A percentile compares a stretch with the other conserved stretches of the same genome.
Evolutionary conservation across 2,329 filamentous ascomycete genomes (phyloP).

Genomic region (Diaporthe eres): DNA sequence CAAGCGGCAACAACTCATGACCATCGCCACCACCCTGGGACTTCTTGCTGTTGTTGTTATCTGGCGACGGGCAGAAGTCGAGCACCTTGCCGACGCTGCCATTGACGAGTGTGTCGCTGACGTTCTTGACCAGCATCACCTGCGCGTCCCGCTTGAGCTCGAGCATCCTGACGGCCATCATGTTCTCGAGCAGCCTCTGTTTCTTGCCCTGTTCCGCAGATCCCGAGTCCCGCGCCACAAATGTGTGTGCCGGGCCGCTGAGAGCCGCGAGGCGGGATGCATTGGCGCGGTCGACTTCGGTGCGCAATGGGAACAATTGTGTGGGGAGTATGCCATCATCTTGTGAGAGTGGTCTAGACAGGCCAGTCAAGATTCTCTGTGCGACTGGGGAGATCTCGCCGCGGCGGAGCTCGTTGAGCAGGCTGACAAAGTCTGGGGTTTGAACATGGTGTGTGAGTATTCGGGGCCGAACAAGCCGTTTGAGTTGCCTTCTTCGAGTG

Average conservation of each 20-base stretch:
- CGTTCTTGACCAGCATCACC: constrained; percentile 86
- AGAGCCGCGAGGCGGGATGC: constrained; percentile 72
- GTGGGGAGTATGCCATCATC: constrained; percentile 76
- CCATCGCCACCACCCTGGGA: background rate
- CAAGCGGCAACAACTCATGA: constrained; percentile 31
- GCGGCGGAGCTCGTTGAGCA: constrained; percentile 84
- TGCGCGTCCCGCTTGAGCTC: constrained; percentile 80
- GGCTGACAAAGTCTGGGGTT: constrained; percentile 72
- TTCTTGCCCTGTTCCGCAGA: constrained; percentile 65
- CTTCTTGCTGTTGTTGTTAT: background rate
- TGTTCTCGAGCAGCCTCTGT: constrained; percentile 75
- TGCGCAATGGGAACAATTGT: constrained; percentile 79
- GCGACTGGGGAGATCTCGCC: constrained; percentile 73
- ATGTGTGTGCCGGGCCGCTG: constrained; percentile 70
- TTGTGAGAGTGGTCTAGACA: constrained; percentile 71
- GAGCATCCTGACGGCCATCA: constrained; percentile 77
- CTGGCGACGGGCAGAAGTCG: constrained; percentile 61
- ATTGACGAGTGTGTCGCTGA: constrained; percentile 81
- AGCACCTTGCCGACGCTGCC: constrained; percentile 80
- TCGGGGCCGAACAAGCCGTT: too few species aligned
- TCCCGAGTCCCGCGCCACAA: constrained; percentile 74
- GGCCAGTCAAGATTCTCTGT: constrained; percentile 71
- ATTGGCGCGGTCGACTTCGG: constrained; percentile 81
- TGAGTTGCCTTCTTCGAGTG: background rate
- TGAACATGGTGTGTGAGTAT: background rate